Percentiles rank a stretch among this genome's conserved stretches.
Evolutionary conservation across 73 alveolate genomes (phyloP).

Genomic region (Breviolum minutum): DNA sequence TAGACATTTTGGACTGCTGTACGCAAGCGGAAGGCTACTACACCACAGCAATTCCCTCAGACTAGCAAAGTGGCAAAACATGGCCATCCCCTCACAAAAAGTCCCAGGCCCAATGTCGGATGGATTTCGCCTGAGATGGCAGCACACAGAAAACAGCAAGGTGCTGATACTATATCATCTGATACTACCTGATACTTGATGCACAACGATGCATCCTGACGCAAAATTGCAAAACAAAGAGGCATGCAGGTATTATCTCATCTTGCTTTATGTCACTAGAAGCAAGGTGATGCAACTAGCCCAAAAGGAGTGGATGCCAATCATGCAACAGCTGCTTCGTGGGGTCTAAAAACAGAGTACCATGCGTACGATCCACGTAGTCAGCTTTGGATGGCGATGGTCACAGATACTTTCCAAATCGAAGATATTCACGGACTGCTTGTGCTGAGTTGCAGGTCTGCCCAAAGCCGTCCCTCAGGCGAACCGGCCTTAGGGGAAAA

Average conservation of each 20-base stretch:
- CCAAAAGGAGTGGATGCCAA: no score
- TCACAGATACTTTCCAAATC: neutral
- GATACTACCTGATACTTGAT: no score
- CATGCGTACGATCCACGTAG: neutral
- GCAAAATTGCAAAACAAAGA: no score
- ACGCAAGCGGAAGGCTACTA: neutral
- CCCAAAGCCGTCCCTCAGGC: constrained; percentile 76
- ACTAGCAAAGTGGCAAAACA: neutral
- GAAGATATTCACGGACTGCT: no score
- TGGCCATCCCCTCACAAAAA: neutral
- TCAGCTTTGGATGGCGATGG: no score
- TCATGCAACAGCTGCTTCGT: no score
- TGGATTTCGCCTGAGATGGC: constrained; percentile 62
- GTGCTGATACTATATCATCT: neutral
- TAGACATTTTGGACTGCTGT: neutral
- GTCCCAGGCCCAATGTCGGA: constrained; percentile 37
- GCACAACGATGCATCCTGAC: no score
- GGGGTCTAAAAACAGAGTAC: neutral
- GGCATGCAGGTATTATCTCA: no score
- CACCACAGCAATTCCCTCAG: neutral
- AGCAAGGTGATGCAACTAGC: no score
- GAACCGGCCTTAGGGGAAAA: constrained; percentile 25
- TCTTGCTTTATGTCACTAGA: no score
- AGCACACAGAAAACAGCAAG: neutral
- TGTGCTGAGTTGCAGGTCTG: constrained; percentile 16